Percentiles rank a stretch among this genome's conserved stretches.
Conservation (phyloP, 2,329 filamentous ascomycete genomes). For the Aspergillus felis region DNA sequence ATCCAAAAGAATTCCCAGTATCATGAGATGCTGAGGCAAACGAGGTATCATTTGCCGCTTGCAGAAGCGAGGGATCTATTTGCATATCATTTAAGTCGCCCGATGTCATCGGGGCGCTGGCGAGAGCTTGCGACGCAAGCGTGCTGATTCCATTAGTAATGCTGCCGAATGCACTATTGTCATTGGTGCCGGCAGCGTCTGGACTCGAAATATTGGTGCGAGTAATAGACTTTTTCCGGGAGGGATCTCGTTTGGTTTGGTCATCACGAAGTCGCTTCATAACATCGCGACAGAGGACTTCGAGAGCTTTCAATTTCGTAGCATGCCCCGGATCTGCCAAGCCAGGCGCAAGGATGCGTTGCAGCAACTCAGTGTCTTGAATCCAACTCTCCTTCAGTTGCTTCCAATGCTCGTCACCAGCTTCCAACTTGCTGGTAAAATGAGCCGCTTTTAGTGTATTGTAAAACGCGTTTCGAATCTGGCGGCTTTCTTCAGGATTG, state of each 20-base stretch:
- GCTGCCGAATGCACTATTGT: constrained; percentile 17
- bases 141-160: constrained; percentile 42
- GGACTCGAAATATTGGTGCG: constrained; percentile 20
- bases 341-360: constrained; percentile 50
- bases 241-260: constrained; percentile 53
- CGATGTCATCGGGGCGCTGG: constrained; percentile 36
- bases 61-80: constrained; percentile 60
- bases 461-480: constrained; percentile 64
- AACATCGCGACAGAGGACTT: constrained; percentile 69
- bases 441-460: constrained; percentile 61
- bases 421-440: constrained; percentile 70
- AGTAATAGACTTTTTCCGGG: constrained; percentile 35
- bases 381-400: constrained; percentile 68
- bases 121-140: constrained; percentile 42
- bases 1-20: constrained; percentile 28
- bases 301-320: constrained; percentile 61
- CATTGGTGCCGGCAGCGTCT: constrained; percentile 20
- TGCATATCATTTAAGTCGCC: constrained; percentile 52
- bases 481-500: constrained; percentile 64
- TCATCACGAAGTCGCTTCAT: constrained; percentile 73
- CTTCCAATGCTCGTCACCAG: constrained; percentile 67
- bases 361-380: constrained; percentile 53
- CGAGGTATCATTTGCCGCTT: constrained; percentile 52
- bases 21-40: constrained; percentile 33
- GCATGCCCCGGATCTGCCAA: constrained; percentile 51